Conservation (phyloP, 495 filamentous ascomycete species). For the Daldinia grandis region DNA sequence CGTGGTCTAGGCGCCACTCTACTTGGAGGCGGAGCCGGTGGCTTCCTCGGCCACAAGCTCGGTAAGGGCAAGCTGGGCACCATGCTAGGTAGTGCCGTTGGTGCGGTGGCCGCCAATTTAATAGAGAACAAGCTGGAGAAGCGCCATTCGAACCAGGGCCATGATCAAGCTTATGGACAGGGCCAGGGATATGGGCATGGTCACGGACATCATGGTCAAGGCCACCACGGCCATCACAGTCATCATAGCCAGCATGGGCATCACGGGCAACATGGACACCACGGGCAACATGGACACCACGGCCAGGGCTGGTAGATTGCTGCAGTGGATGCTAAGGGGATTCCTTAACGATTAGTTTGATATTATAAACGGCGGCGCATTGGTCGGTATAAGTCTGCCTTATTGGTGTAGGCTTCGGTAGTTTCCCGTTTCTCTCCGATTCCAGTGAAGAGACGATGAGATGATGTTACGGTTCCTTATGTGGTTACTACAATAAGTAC, state of each 20-base stretch:
- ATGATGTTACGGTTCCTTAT: neutral
- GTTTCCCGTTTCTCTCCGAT: neutral
- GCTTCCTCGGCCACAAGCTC: constrained; percentile 57
- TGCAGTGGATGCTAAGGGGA: neutral
- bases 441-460: neutral
- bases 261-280: constrained; percentile 26
- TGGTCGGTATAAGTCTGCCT: neutral
- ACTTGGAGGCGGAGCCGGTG: constrained; percentile 62
- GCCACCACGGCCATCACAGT: constrained; percentile 30
- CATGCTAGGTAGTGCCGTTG: constrained; percentile 59
- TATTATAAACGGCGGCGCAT: neutral
- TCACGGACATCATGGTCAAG: constrained; percentile 12
- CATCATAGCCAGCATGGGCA: constrained; percentile 16
- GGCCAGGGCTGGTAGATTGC: constrained; percentile 23
- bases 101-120: constrained; percentile 65
- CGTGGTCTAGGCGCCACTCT: constrained; percentile 64
- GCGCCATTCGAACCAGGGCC: constrained; percentile 31
- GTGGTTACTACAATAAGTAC: neutral
- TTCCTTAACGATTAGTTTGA: neutral
- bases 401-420: neutral
- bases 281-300: constrained; percentile 27
- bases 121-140: constrained; percentile 58
- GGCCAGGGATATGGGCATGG: constrained; percentile 10
- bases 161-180: constrained; percentile 3
- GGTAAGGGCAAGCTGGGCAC: constrained; percentile 61